Percentiles rank a stretch among this genome's conserved stretches.
phyloP scores from a whole-genome alignment of 164 flowering plant genomes.

The Annona cherimola region DNA sequence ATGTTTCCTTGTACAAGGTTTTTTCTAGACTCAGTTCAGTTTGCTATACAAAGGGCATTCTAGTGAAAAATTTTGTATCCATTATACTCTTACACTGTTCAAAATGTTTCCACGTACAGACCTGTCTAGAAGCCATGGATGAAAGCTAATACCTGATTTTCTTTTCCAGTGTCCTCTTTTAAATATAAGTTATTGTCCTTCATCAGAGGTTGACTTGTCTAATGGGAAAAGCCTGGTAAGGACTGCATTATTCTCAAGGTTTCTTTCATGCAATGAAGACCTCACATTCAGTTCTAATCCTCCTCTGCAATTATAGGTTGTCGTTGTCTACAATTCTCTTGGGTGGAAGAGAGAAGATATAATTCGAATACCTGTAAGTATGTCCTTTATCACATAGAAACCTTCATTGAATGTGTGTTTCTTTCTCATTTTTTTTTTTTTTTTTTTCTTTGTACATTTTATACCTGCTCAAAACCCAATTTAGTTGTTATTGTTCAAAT shows the following conservation, averaged over 20 bases:
- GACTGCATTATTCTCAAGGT: slow-evolving; percentile 3
- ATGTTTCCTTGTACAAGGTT: neutral
- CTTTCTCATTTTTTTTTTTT: neutral
- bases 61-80: no score
- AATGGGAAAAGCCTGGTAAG: slow-evolving; percentile 67
- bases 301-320: slow-evolving; percentile 38
- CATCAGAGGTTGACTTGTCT: slow-evolving; percentile 59
- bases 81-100: neutral
- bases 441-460: neutral
- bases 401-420: neutral
- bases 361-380: slow-evolving; percentile 78
- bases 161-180: slow-evolving; percentile 80
- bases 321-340: slow-evolving; percentile 79
- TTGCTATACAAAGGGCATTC: no score
- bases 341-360: slow-evolving; percentile 88
- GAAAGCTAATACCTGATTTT: slow-evolving; percentile 14
- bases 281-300: slow-evolving; percentile 2
- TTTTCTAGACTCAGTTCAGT: no score
- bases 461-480: neutral
- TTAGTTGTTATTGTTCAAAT: no score
- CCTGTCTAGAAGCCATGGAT: neutral
- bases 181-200: slow-evolving; percentile 87
- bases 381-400: neutral
- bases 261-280: neutral
- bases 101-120: neutral